Evolutionary conservation across 1,284 basidiomycete genomes (phyloP).

Genomic region (Salmacisia buchloeana): DNA sequence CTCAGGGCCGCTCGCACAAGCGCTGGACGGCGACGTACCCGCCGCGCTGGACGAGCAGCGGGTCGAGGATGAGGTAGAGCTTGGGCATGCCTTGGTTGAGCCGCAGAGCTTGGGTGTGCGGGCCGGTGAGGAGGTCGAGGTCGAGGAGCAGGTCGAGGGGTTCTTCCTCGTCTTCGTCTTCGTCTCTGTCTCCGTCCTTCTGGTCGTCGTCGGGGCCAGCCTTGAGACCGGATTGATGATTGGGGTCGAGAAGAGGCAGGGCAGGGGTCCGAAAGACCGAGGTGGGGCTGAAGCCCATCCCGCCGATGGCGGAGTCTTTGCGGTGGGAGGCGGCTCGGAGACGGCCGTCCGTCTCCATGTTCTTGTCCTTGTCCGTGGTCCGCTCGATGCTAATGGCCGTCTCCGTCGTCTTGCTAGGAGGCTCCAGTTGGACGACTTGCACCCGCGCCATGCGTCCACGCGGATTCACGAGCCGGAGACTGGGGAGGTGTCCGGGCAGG

Average conservation of each 20-base stretch:
- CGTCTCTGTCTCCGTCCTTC: neutral
- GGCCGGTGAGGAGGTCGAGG: no score
- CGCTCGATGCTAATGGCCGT: no score
- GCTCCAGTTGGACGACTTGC: neutral
- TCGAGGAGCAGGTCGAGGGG: neutral
- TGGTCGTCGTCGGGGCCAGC: neutral
- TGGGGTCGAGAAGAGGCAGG: no score
- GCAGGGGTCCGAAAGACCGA: neutral
- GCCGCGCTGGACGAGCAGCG: no score
- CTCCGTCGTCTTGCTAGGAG: no score
- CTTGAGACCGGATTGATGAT: no score
- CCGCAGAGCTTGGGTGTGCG: no score
- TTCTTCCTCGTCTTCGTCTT: neutral
- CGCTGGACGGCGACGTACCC: no score
- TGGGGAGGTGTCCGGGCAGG: neutral
- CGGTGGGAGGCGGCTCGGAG: neutral
- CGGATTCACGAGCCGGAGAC: neutral
- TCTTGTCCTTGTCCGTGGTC: no score
- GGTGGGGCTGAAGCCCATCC: neutral
- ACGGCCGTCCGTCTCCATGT: neutral
- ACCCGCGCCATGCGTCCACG: neutral
- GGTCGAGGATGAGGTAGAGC: no score
- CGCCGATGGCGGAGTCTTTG: neutral
- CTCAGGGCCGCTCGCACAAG: no score
- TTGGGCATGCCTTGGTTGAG: no score